A percentile compares a stretch with the other conserved stretches of the same genome.
Evolutionary conservation across 1,284 basidiomycete species (phyloP).

Genomic region (Anthracocystis panici-leucophaei): DNA sequence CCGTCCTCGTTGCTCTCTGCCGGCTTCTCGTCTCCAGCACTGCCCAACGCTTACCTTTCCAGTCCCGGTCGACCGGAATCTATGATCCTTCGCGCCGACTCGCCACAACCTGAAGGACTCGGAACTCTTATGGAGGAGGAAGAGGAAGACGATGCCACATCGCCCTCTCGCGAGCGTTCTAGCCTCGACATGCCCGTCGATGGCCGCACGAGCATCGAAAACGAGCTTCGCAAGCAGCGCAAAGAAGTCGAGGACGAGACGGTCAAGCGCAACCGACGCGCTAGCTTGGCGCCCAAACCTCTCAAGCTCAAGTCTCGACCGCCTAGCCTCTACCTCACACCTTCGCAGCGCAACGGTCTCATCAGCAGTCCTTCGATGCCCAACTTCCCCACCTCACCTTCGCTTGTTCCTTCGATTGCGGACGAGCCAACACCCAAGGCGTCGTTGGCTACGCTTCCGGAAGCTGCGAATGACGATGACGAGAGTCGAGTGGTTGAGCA

Average conservation of each 20-base stretch:
- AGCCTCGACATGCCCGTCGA: slow-evolving; percentile 41
- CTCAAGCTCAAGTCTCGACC: slow-evolving; percentile 65
- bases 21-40: slow-evolving; percentile 33
- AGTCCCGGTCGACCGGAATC: slow-evolving; percentile 50
- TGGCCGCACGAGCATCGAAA: slow-evolving; percentile 15
- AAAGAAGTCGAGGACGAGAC: slow-evolving; percentile 52
- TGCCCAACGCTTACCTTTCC: slow-evolving; percentile 25
- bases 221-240: slow-evolving; percentile 39
- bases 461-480: slow-evolving; percentile 24
- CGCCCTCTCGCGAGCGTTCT: slow-evolving; percentile 46
- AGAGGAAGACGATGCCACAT: slow-evolving; percentile 58
- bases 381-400: slow-evolving; percentile 30
- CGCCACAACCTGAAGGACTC: slow-evolving; percentile 52
- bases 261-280: slow-evolving; percentile 54
- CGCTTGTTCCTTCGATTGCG: slow-evolving; percentile 11
- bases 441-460: slow-evolving; percentile 9
- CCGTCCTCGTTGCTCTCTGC: slow-evolving; percentile 19
- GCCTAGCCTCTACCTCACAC: slow-evolving; percentile 57
- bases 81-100: slow-evolving; percentile 42
- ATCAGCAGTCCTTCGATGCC: slow-evolving; percentile 47
- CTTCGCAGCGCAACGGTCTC: slow-evolving; percentile 29
- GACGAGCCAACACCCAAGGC: slow-evolving; percentile 33
- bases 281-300: slow-evolving; percentile 57
- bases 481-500: slow-evolving; percentile 24
- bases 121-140: slow-evolving; percentile 63